Evolutionary conservation across 768 basidiomycete species (phyloP), one percentile per base, ranked within the genome.

Genomic region (Amyloporia xantha): DNA sequence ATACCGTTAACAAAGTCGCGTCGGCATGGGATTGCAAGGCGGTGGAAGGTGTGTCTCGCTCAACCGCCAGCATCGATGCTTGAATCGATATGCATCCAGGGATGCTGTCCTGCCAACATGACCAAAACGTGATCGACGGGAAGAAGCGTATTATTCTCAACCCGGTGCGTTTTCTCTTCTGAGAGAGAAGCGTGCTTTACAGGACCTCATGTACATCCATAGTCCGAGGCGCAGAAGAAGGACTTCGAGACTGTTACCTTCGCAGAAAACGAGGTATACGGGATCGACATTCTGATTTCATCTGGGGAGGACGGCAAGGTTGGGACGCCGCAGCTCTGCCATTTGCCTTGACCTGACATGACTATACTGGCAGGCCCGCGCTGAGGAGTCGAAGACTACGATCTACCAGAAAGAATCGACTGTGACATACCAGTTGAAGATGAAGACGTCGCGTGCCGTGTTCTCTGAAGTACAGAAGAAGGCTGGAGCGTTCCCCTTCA

Each of bases 391-490:
- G 30, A 79, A 88, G 64, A 96, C 94, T 47, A 88, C 89, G 30
- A 83, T 99, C 64, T 96, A 89, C 77, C 93, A 96, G 66, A 80
- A 89, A 49, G 90, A 91, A 59, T 79, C 84, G 20, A 71, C 78
- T 5, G 79, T 91, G 51, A 94, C 89, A 35, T 98, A 98, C 71
- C 90, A 92, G 66, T 77, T 98, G 62, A 98, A 98, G 75, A 86
- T 95, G 83, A 97, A 95, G 75, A 95, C 88, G 54, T 94, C 93
- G 38, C 87, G 95, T 54, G 80, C 86, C n/a, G 86, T 95, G 36
- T 98, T 97, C 72, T 88, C 89, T 43, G 95, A 98, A 68, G 90
- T 97, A 59, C 90, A 94, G 71, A 94, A 92, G 76, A 98, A 97
- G 69, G 91, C 96, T 36, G 95, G 95, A 21, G 78, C 91, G 4